Conservation (phyloP, 139 green algal genomes). For the Ulvella scutata region DNA sequence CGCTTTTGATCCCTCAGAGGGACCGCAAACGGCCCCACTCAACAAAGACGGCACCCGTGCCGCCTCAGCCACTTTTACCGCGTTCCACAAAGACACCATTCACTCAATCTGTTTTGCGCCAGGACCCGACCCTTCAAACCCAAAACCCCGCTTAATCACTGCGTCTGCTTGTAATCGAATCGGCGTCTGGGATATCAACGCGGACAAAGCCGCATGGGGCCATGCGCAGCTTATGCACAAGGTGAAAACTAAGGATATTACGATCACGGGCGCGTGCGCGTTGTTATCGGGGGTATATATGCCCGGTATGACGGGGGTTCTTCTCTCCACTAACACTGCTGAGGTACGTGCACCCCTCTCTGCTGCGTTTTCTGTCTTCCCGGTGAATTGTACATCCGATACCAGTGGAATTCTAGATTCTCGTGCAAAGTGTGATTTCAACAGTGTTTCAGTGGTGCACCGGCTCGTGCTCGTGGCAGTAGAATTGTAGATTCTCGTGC, state of each 20-base stretch:
- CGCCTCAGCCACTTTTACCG: background rate
- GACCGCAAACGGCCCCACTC: background rate
- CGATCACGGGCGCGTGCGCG: background rate
- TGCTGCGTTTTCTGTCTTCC: no score
- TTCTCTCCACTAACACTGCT: background rate
- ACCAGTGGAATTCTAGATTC: no score
- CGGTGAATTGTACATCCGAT: no score
- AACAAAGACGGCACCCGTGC: background rate
- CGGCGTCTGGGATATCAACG: background rate
- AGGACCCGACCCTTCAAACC: background rate
- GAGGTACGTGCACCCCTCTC: no score
- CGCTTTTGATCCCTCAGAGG: background rate
- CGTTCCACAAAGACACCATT: constrained; percentile 1
- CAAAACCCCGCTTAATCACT: background rate
- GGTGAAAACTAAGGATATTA: background rate
- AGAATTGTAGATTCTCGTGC: no score
- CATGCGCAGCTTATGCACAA: background rate
- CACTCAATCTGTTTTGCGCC: background rate
- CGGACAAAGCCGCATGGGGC: background rate
- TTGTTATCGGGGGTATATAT: background rate
- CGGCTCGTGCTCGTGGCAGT: no score
- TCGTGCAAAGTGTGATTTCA: no score
- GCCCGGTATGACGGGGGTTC: background rate
- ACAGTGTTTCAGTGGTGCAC: no score
- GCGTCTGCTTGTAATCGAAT: background rate